Conservation (phyloP, 768 basidiomycete species). For the Crassisporium funariophilum region DNA sequence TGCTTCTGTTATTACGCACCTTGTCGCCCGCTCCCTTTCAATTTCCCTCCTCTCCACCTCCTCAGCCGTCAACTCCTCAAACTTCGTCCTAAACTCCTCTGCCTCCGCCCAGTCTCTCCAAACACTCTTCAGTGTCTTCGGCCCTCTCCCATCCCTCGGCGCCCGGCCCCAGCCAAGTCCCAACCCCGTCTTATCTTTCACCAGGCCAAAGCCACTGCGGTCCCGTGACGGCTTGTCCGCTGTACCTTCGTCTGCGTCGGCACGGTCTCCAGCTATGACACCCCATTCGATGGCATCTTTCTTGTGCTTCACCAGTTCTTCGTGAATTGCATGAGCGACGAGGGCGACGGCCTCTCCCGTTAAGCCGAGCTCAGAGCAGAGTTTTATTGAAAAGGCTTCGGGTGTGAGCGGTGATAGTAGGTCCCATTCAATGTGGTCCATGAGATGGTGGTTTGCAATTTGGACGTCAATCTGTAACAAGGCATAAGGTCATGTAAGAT, state of each 20-base stretch:
- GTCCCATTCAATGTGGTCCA: slow-evolving; percentile 99
- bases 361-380: slow-evolving; percentile 86
- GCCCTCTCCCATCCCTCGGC: slow-evolving; percentile 78
- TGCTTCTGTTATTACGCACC: slow-evolving; percentile 48
- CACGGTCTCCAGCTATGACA: slow-evolving; percentile 64
- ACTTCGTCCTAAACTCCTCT: slow-evolving; percentile 85
- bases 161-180: slow-evolving; percentile 77
- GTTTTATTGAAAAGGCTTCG: slow-evolving; percentile 75
- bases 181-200: slow-evolving; percentile 83
- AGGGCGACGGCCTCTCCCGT: slow-evolving; percentile 87
- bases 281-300: slow-evolving; percentile 96
- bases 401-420: slow-evolving; percentile 91
- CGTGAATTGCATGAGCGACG: slow-evolving; percentile 91
- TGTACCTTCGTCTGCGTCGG: slow-evolving; percentile 29
- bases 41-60: slow-evolving; percentile 91
- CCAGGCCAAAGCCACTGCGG: slow-evolving; percentile 51
- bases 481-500: neutral
- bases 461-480: slow-evolving; percentile 90
- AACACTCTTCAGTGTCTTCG: slow-evolving; percentile 80
- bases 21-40: slow-evolving; percentile 82
- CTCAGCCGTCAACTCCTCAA: slow-evolving; percentile 85
- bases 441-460: slow-evolving; percentile 85
- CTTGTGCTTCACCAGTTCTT: slow-evolving; percentile 94
- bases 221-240: slow-evolving; percentile 39
- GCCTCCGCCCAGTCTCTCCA: slow-evolving; percentile 97